Base-by-base conservation (phyloP, 2,329 filamentous ascomycete genomes). In the Tolypocladium album region DNA sequence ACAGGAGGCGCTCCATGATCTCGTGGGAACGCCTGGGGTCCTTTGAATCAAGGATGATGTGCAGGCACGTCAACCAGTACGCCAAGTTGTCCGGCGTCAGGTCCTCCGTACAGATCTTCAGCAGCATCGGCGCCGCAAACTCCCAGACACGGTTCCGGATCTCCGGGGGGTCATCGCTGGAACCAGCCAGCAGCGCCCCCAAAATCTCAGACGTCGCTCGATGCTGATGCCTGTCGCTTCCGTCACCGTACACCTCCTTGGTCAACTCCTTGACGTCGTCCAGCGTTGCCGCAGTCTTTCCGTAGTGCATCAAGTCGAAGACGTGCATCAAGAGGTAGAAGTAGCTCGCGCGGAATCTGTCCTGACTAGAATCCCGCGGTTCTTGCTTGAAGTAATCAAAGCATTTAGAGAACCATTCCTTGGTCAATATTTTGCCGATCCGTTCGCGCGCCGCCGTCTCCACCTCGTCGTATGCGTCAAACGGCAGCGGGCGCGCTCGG, bases 341-440 rank as follows among this genome's bases (percentile, higher is more conserved):
- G 68, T 89, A 92, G 40, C 88, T 87, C 82, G 96, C 92, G 59
- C 92, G 85, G 78, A 99, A 97, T 58, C 93, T 84, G 71, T 99
- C 93, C 0, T 89, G 82, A 5, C 82, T 82, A 0, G 85, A 75
- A 70, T 97, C 93, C 53, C 93, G 86, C 2, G 94, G 93, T 72
- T 97, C 93, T 74, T 97, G 94, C 76, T 97, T 97, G 77, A 97
- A 83, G 70, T 93, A 97, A 31, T 87, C 89, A 69, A 99, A 99
- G 73, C 88, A 93, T 57, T 88, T 88, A 52, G 84, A 83, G 66
- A 97, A 87, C 95, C 94, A 99, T 36, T 90, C 84, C 56, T 86
- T 86, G 61, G 89, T 90, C 63, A 99, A 79, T 50, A 92, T 79
- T 59, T 82, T 82, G 56, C 92, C 94, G 68, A 99, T 94, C 68